Evolutionary conservation across 805 yeast genomes (phyloP).

Genomic region (Nakazawaea holstii): DNA sequence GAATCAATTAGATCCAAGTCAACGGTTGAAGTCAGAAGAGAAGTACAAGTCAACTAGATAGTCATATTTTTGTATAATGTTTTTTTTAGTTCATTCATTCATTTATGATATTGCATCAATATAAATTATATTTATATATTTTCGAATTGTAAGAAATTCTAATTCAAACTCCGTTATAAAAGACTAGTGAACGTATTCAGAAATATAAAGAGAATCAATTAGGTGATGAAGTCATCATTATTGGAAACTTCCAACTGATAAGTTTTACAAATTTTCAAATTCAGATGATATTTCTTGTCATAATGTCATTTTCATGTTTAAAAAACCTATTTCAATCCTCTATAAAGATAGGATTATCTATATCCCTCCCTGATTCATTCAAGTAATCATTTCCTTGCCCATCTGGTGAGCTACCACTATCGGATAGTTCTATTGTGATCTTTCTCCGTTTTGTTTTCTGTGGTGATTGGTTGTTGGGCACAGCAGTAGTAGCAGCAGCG

Average conservation of each 20-base stretch:
- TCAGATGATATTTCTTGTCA: too few species aligned
- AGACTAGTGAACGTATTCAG: too few species aligned
- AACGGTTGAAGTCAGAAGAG: slow-evolving; percentile 53
- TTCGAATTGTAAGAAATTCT: too few species aligned
- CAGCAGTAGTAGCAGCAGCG: neutral
- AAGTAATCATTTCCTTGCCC: neutral
- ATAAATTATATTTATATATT: too few species aligned
- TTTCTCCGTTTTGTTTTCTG: neutral
- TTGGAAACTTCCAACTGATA: too few species aligned
- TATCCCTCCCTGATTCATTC: neutral
- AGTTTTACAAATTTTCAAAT: too few species aligned
- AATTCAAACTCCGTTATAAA: too few species aligned
- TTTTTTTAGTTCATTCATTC: too few species aligned
- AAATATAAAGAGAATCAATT: too few species aligned
- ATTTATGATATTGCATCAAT: too few species aligned
- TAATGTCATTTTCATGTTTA: neutral
- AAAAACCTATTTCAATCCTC: neutral
- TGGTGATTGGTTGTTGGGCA: neutral
- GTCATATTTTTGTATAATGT: neutral
- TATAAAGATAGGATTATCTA: neutral
- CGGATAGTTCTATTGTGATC: neutral
- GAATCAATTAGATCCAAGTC: slow-evolving; percentile 69
- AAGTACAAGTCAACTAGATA: slow-evolving; percentile 42
- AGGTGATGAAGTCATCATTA: too few species aligned
- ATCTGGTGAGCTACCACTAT: neutral